A percentile compares a stretch with the other conserved stretches of the same genome.
Conservation (phyloP, 805 yeast species). For the Metschnikowia lachancei region DNA sequence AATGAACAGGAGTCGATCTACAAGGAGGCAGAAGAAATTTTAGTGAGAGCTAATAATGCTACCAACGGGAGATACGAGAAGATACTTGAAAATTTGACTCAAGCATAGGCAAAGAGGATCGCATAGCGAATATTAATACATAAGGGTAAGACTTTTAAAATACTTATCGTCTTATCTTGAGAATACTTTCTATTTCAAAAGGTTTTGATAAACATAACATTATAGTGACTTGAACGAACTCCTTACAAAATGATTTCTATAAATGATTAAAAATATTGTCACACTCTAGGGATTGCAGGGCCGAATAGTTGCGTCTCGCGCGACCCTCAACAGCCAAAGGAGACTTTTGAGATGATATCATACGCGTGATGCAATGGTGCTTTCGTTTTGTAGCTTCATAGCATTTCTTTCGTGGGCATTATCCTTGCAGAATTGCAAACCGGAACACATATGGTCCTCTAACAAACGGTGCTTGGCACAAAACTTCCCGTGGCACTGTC, state of each 20-base stretch:
- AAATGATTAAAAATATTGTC: neutral
- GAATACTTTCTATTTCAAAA: neutral
- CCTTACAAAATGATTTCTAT: neutral
- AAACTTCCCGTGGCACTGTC: slow-evolving; percentile 77
- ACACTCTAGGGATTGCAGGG: neutral
- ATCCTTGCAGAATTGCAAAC: slow-evolving; percentile 77
- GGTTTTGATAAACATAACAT: neutral
- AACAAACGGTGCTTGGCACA: slow-evolving; percentile 84
- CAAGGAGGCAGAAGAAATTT: slow-evolving; percentile 61
- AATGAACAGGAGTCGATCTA: slow-evolving; percentile 67
- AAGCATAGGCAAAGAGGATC: slow-evolving; percentile 1
- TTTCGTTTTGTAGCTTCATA: slow-evolving; percentile 75
- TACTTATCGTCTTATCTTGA: neutral
- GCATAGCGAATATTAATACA: neutral
- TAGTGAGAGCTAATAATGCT: slow-evolving; percentile 73
- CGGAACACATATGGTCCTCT: slow-evolving; percentile 80
- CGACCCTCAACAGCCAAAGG: neutral
- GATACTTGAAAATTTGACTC: slow-evolving; percentile 53
- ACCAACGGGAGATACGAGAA: slow-evolving; percentile 73
- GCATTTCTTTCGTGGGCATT: slow-evolving; percentile 83
- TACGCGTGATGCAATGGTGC: slow-evolving; percentile 56
- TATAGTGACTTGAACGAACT: neutral
- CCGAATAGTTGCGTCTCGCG: no score
- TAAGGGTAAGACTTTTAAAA: neutral
- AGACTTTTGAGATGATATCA: neutral